Evolutionary conservation across 1,284 basidiomycete genomes (phyloP).

Genomic region (Cystobasidiaceae sp.): DNA sequence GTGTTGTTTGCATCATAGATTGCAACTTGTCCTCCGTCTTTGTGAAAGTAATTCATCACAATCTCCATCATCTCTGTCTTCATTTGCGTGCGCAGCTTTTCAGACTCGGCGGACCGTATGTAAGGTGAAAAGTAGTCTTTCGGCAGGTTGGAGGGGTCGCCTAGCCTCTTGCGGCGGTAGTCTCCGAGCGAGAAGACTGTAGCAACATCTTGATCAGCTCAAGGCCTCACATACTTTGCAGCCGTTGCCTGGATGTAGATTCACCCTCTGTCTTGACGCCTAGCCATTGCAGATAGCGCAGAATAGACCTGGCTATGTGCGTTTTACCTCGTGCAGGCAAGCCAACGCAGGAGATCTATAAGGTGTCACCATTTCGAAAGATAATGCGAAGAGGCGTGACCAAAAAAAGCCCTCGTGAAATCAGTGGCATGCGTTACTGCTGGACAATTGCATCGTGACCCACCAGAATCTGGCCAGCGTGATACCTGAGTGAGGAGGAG

Average conservation of each 20-base stretch:
- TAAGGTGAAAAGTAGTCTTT: constrained; percentile 78
- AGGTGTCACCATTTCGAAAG: too few species aligned
- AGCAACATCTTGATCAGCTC: too few species aligned
- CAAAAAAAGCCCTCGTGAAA: not conserved
- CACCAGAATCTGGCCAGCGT: constrained; percentile 29
- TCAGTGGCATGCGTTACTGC: not conserved
- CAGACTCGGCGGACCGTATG: constrained; percentile 57
- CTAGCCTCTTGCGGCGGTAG: constrained; percentile 82
- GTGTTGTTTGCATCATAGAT: constrained; percentile 99
- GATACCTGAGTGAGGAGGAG: constrained; percentile 1
- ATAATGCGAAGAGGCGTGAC: too few species aligned
- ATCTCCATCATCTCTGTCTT: constrained; percentile 75
- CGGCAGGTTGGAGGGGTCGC: constrained; percentile 79
- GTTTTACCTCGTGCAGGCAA: constrained; percentile 44
- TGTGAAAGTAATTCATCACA: constrained; percentile 83
- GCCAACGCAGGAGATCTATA: constrained; percentile 33
- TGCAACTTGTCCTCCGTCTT: constrained; percentile 77
- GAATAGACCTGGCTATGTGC: constrained; percentile 89
- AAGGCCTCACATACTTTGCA: too few species aligned
- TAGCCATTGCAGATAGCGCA: constrained; percentile 95
- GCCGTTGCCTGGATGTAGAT: too few species aligned
- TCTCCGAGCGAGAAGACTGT: constrained; percentile 87
- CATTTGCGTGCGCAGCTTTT: constrained; percentile 66
- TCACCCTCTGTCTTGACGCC: constrained; percentile 85
- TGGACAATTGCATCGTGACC: not conserved